phyloP scores from a whole-genome alignment of 2,329 filamentous ascomycete genomes.

The Pseudogymnoascus sp. region DNA sequence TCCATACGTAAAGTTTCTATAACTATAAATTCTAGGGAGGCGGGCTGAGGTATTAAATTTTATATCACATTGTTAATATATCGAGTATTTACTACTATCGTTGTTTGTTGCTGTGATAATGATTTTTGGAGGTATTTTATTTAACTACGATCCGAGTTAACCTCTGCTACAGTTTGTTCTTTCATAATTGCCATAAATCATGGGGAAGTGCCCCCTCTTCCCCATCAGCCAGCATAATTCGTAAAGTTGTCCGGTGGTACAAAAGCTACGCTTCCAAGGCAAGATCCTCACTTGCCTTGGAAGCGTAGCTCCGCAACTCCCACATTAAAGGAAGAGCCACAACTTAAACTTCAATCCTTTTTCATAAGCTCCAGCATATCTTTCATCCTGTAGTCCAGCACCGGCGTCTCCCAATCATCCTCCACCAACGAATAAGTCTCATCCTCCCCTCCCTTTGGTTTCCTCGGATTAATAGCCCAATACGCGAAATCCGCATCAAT shows the following conservation, averaged over 20 bases:
- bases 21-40: not conserved
- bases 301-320: not conserved
- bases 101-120: not conserved
- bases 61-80: not conserved
- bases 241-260: not conserved
- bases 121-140: not conserved
- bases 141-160: not conserved
- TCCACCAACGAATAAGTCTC: constrained; percentile 54
- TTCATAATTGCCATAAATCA: not conserved
- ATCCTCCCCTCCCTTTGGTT: constrained; percentile 46
- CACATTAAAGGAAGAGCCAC: not conserved
- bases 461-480: constrained; percentile 61
- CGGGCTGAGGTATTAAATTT: not conserved
- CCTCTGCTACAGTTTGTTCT: not conserved
- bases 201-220: not conserved
- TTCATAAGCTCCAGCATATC: constrained; percentile 48
- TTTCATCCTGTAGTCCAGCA: constrained; percentile 54
- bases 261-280: not conserved
- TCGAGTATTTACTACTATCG: too few relatives aligned
- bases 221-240: not conserved
- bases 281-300: not conserved
- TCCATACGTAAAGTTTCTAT: not conserved
- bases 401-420: constrained; percentile 56
- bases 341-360: not conserved
- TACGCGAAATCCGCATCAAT: constrained; percentile 60